These are phyloP conservation scores for Zygoascus hellenicus DNA, from an alignment of 1,139 yeast genomes.

Conservation along the genomic window DNA sequence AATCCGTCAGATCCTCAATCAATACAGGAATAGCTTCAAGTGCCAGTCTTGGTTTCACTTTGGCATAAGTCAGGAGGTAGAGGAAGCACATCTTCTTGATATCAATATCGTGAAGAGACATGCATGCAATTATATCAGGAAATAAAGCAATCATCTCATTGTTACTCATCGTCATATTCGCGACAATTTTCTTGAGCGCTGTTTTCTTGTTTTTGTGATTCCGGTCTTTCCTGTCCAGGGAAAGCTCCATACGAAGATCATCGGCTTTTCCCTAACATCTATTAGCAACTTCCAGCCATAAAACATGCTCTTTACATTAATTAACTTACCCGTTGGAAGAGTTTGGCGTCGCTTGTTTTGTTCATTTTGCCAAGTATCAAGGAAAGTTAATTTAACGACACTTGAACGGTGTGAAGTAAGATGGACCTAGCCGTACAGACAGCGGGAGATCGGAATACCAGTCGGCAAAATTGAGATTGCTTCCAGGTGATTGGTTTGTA, in stretches of 20 bases:
- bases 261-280: slow-evolving; percentile 39
- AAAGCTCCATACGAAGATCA: slow-evolving; percentile 53
- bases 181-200: slow-evolving; percentile 69
- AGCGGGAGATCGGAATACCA: no score
- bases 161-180: slow-evolving; percentile 80
- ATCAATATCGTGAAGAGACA: slow-evolving; percentile 63
- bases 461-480: no score
- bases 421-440: no score
- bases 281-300: not conserved
- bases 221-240: slow-evolving; percentile 49
- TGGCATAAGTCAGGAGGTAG: slow-evolving; percentile 56
- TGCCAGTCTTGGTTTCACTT: slow-evolving; percentile 52
- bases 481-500: no score
- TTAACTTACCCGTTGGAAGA: slow-evolving; percentile 28
- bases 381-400: no score
- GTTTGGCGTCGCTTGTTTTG: slow-evolving; percentile 29
- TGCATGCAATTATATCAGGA: slow-evolving; percentile 59
- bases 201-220: slow-evolving; percentile 45
- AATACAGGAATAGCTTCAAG: slow-evolving; percentile 53
- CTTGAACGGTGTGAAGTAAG: no score
- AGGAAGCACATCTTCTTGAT: slow-evolving; percentile 55
- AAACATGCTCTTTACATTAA: not conserved
- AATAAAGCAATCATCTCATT: slow-evolving; percentile 64
- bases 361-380: no score
- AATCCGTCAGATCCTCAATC: slow-evolving; percentile 44